These are phyloP conservation scores for Coffea canephora DNA, from an alignment of 257 asterid species.

Conservation along the genomic window DNA sequence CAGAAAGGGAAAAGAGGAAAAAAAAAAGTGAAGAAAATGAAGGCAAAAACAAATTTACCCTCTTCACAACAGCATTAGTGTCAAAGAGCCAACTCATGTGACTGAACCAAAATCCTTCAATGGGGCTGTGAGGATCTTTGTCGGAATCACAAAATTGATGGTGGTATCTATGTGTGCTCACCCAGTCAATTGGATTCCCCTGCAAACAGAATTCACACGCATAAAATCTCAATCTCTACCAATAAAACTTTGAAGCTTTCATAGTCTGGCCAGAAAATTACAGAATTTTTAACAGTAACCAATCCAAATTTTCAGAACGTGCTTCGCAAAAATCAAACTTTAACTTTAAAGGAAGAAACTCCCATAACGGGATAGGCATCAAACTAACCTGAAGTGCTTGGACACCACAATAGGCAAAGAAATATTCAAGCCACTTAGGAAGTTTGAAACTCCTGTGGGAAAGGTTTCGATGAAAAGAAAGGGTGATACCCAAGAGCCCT, in stretches of 20 bases:
- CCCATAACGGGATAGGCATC: not conserved
- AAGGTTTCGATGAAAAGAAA: slow-evolving; percentile 73
- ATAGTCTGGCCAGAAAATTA: too few species aligned
- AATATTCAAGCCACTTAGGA: slow-evolving; percentile 81
- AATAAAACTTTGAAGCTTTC: not conserved
- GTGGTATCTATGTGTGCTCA: slow-evolving; percentile 85
- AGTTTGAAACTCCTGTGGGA: slow-evolving; percentile 77
- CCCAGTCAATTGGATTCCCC: slow-evolving; percentile 89
- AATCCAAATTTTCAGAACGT: too few species aligned
- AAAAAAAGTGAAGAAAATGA: not conserved
- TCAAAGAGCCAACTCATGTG: slow-evolving; percentile 85
- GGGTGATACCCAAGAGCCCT: slow-evolving; percentile 78
- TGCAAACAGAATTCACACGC: slow-evolving; percentile 8
- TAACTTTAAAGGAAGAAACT: too few species aligned
- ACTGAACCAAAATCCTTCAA: slow-evolving; percentile 83
- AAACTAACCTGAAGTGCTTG: slow-evolving; percentile 74
- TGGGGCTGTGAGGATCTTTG: slow-evolving; percentile 78
- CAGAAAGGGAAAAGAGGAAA: not conserved
- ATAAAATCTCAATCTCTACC: not conserved
- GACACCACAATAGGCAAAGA: slow-evolving; percentile 80
- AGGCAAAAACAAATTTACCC: slow-evolving; percentile 33
- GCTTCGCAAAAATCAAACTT: too few species aligned
- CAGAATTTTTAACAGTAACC: too few species aligned
- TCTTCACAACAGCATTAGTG: slow-evolving; percentile 32
- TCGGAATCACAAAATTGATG: slow-evolving; percentile 80